Conservation (phyloP, 768 basidiomycete genomes). For the Tulasnella sp. region DNA sequence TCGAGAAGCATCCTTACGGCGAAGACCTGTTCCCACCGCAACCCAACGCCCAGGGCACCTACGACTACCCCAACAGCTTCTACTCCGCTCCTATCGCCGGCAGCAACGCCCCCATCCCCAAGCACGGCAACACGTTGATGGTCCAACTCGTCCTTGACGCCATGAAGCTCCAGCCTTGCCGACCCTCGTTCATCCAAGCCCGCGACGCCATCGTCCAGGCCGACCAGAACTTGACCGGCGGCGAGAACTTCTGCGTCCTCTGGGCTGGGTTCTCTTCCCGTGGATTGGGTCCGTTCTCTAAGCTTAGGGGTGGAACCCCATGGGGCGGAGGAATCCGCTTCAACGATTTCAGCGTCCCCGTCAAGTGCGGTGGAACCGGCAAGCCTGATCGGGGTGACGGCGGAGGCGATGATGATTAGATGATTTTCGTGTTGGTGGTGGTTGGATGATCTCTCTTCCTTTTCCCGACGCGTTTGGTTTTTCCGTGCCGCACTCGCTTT, state of each 20-base stretch:
- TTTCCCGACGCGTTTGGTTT: background rate
- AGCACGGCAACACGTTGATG: conserved; percentile 57
- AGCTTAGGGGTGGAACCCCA: conserved; percentile 62
- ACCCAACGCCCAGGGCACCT: conserved; percentile 33
- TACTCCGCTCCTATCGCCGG: conserved; percentile 33
- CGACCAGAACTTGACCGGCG: conserved; percentile 79
- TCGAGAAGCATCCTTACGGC: conserved; percentile 72
- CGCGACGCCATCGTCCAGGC: conserved; percentile 86
- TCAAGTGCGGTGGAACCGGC: conserved; percentile 2
- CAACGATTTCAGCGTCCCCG: conserved; percentile 25
- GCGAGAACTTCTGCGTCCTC: conserved; percentile 81
- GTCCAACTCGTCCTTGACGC: conserved; percentile 70
- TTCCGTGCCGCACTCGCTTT: background rate
- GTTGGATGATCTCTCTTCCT: background rate
- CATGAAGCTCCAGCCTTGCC: conserved; percentile 93
- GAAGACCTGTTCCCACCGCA: conserved; percentile 72
- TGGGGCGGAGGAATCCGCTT: conserved; percentile 88
- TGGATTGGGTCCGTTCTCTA: conserved; percentile 71
- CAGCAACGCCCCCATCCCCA: conserved; percentile 55
- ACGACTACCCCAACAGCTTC: conserved; percentile 57
- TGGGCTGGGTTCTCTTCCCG: conserved; percentile 78
- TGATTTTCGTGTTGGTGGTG: background rate
- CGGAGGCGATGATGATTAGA: background rate
- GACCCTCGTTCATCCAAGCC: conserved; percentile 79
- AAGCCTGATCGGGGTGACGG: background rate